Conservation (phyloP, 1,284 basidiomycete genomes). For the Mycosarcoma maydis region DNA sequence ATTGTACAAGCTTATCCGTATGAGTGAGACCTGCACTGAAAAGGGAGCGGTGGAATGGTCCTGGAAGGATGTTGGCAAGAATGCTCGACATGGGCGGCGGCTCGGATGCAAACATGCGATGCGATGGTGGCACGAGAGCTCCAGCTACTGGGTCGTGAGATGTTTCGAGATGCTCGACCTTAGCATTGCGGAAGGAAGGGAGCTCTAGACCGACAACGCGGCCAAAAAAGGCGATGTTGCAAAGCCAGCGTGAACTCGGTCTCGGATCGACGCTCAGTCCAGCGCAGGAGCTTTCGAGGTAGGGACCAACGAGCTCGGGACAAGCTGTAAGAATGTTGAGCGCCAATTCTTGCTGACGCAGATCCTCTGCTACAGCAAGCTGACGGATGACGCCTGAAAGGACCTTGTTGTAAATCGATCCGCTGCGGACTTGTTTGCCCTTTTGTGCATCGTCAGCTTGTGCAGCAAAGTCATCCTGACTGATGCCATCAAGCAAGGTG, state of each 20-base stretch:
- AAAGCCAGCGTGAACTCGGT: slow-evolving; percentile 86
- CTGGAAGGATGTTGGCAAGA: slow-evolving; percentile 67
- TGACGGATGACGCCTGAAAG: slow-evolving; percentile 78
- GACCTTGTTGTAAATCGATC: slow-evolving; percentile 81
- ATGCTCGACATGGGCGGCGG: slow-evolving; percentile 78
- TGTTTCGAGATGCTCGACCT: slow-evolving; percentile 69
- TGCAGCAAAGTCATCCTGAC: slow-evolving; percentile 57
- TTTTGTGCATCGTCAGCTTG: slow-evolving; percentile 68
- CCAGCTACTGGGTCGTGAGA: slow-evolving; percentile 67
- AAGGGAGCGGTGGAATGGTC: slow-evolving; percentile 67
- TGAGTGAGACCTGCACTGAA: slow-evolving; percentile 76
- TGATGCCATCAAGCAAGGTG: slow-evolving; percentile 1
- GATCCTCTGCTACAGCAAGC: slow-evolving; percentile 83
- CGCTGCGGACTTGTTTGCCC: slow-evolving; percentile 14
- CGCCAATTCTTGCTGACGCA: slow-evolving; percentile 84
- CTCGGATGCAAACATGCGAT: slow-evolving; percentile 70
- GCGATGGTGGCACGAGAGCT: slow-evolving; percentile 53
- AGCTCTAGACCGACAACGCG: slow-evolving; percentile 79
- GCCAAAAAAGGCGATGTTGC: slow-evolving; percentile 83
- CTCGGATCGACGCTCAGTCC: slow-evolving; percentile 83
- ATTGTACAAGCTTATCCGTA: slow-evolving; percentile 77
- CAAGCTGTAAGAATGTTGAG: slow-evolving; percentile 80
- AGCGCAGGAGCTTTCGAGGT: slow-evolving; percentile 68
- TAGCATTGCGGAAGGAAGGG: slow-evolving; percentile 71
- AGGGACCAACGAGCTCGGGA: slow-evolving; percentile 85